phyloP scores from a whole-genome alignment of 1,284 basidiomycete genomes.

The Moesziomyces antarcticus region DNA sequence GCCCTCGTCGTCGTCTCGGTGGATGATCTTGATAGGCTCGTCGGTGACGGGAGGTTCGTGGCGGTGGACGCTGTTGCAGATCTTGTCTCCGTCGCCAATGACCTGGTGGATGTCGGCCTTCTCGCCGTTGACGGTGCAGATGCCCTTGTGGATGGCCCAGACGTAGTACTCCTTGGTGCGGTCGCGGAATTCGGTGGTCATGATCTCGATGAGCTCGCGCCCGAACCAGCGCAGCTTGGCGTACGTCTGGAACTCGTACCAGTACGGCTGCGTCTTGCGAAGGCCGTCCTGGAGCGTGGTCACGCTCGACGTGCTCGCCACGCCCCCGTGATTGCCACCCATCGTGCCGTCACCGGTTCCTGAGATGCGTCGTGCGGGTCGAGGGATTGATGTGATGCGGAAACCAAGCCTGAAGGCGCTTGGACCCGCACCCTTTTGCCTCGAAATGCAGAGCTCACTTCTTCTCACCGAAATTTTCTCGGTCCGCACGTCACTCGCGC shows the following conservation, averaged over 20 bases:
- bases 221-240: constrained; percentile 90
- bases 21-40: constrained; percentile 82
- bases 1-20: constrained; percentile 79
- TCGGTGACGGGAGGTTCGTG: constrained; percentile 96
- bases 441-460: constrained; percentile 3
- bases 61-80: constrained; percentile 89
- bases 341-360: constrained; percentile 3
- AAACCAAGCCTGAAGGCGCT: background rate
- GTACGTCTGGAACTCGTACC: constrained; percentile 74
- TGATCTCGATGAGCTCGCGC: constrained; percentile 75
- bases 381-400: background rate
- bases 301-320: constrained; percentile 10
- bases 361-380: background rate
- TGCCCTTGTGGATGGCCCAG: constrained; percentile 83
- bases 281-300: constrained; percentile 25
- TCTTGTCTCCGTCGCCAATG: constrained; percentile 85
- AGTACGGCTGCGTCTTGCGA: constrained; percentile 44
- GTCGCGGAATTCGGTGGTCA: constrained; percentile 68
- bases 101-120: constrained; percentile 82
- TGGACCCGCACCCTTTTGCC: background rate
- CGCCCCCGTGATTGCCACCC: constrained; percentile 15
- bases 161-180: constrained; percentile 69
- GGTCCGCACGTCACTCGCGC: background rate
- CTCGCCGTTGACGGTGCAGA: constrained; percentile 90
- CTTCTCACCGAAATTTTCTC: constrained; percentile 10